These are phyloP conservation scores for Calonectria naviculata DNA, from an alignment of 2,329 filamentous ascomycete genomes.

Conservation along the genomic window DNA sequence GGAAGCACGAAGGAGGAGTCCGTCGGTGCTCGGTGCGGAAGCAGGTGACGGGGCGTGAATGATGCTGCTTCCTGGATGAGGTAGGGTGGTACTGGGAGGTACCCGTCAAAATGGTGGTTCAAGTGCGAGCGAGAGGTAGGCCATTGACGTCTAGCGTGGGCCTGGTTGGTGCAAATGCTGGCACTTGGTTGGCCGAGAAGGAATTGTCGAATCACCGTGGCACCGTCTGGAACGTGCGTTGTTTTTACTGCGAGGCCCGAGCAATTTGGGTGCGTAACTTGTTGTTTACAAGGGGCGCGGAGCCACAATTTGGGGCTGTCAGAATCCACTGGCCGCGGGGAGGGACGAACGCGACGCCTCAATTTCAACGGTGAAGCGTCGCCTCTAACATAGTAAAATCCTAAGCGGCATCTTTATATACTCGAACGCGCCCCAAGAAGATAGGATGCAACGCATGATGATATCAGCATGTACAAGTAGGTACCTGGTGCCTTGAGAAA, in stretches of 20 bases:
- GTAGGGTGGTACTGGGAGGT: neutral
- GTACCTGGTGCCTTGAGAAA: neutral
- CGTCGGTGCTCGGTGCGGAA: neutral
- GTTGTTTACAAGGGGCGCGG: constrained; percentile 1
- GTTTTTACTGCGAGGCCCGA: constrained; percentile 2
- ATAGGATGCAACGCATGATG: neutral
- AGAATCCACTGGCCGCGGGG: neutral
- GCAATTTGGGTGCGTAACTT: neutral
- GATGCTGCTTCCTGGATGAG: constrained; percentile 12
- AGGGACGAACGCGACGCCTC: neutral
- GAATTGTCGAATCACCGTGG: constrained; percentile 22
- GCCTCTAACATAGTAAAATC: neutral
- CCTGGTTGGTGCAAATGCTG: constrained; percentile 8
- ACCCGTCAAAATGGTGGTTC: constrained; percentile 9
- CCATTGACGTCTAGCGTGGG: constrained; percentile 17
- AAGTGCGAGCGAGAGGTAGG: constrained; percentile 4
- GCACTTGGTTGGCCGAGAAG: constrained; percentile 3
- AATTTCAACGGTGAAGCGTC: neutral
- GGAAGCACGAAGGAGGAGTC: constrained; percentile 24
- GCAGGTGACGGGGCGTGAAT: constrained; percentile 21
- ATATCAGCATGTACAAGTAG: neutral
- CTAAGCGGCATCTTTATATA: neutral
- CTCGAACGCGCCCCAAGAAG: neutral
- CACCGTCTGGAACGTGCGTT: constrained; percentile 17
- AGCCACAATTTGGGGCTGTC: constrained; percentile 3